phyloP scores from a whole-genome alignment of 1,284 basidiomycete species.

The Mycosarcoma maydis region DNA sequence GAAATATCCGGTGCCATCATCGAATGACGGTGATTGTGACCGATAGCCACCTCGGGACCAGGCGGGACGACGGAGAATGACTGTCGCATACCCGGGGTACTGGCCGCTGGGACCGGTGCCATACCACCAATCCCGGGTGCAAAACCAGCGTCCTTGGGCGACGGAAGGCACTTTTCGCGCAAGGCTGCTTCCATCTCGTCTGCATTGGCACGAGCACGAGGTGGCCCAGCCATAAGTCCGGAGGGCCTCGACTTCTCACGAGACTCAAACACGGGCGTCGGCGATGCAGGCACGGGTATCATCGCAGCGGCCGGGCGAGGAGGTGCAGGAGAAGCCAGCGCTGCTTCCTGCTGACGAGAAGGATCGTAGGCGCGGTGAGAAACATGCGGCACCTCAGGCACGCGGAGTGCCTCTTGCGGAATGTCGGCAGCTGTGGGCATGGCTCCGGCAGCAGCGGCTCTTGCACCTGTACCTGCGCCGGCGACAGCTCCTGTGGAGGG shows the following conservation, averaged over 20 bases:
- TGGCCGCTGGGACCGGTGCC: conserved; percentile 21
- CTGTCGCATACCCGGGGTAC: conserved; percentile 18
- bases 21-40: conserved; percentile 31
- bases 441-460: conserved; percentile 25
- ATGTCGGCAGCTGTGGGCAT: conserved; percentile 66
- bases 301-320: conserved; percentile 25
- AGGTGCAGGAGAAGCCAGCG: conserved; percentile 24
- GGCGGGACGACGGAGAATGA: conserved; percentile 16
- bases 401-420: conserved; percentile 59
- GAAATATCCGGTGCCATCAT: conserved; percentile 43
- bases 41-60: conserved; percentile 3
- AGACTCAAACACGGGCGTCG: conserved; percentile 66
- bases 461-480: conserved; percentile 15
- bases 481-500: conserved; percentile 18
- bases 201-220: conserved; percentile 59
- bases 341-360: conserved; percentile 40
- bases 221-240: conserved; percentile 62
- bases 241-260: conserved; percentile 63
- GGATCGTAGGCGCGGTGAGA: conserved; percentile 56
- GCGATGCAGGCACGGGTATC: conserved; percentile 30
- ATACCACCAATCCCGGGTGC: conserved; percentile 23
- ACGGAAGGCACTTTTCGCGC: conserved; percentile 48
- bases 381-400: conserved; percentile 60
- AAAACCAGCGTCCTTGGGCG: conserved; percentile 30
- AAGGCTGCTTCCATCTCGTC: conserved; percentile 61